These are phyloP conservation scores for Lactarius evosmus DNA, from an alignment of 768 basidiomycete genomes.

Conservation along the genomic window DNA sequence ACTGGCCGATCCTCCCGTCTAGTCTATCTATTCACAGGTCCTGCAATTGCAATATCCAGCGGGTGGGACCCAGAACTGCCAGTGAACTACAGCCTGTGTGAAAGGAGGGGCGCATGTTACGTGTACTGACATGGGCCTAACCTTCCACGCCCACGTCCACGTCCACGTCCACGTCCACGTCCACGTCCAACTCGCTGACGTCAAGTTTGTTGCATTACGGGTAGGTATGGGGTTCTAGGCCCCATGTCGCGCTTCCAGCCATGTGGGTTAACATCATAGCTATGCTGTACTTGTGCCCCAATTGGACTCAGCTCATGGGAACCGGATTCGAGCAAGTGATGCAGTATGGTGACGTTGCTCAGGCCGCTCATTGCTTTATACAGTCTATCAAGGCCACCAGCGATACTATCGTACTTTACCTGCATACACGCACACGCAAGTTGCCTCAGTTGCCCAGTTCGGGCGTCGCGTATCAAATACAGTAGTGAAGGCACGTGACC, in stretches of 20 bases:
- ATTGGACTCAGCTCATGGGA: not conserved
- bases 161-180: no score
- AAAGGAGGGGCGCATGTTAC: not conserved
- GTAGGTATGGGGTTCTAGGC: not conserved
- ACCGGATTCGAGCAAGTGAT: not conserved
- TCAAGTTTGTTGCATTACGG: not conserved
- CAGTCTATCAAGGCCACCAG: no score
- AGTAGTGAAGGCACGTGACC: not conserved
- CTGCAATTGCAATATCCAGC: not conserved
- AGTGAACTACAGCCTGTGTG: not conserved
- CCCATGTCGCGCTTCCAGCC: not conserved
- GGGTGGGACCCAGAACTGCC: not conserved
- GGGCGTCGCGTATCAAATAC: not conserved
- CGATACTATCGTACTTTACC: no score
- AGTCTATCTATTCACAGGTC: not conserved
- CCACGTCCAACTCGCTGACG: no score
- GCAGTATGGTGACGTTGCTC: not conserved
- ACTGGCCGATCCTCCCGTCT: not conserved
- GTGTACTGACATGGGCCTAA: no score
- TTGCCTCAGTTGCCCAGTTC: no score
- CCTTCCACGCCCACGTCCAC: no score
- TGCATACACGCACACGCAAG: no score
- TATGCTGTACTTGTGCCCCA: not conserved
- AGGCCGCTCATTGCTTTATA: no score
- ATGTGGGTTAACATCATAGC: not conserved